Percentiles rank a stretch among this genome's conserved stretches.
Evolutionary conservation across 2,329 filamentous ascomycete species (phyloP).

Genomic region (Chrysoporthe cubensis): DNA sequence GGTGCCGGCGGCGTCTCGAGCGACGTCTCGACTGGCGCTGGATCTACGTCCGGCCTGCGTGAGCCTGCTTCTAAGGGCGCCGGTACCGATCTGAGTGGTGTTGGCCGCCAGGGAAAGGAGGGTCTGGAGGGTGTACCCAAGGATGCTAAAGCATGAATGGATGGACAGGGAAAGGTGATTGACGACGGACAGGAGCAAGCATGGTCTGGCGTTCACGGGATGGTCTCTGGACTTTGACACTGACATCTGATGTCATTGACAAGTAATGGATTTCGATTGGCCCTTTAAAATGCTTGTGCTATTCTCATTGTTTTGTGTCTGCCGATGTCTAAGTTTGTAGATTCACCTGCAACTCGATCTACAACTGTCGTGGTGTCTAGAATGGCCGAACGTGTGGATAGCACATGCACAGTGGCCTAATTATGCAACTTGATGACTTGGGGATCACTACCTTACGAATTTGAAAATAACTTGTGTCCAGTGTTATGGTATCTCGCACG

Average conservation of each 20-base stretch:
- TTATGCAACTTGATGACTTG: too few relatives aligned
- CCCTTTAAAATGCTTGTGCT: neutral
- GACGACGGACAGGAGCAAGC: slow-evolving; percentile 6
- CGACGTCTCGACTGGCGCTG: slow-evolving; percentile 55
- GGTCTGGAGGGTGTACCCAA: slow-evolving; percentile 58
- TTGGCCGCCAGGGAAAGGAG: slow-evolving; percentile 69
- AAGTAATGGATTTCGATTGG: neutral
- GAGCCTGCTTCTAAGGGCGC: slow-evolving; percentile 61
- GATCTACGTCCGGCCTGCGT: slow-evolving; percentile 56
- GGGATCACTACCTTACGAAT: too few relatives aligned
- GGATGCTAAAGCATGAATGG: slow-evolving; percentile 54
- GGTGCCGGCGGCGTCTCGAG: slow-evolving; percentile 62
- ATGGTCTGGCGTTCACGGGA: slow-evolving; percentile 14
- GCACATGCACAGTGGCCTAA: too few relatives aligned
- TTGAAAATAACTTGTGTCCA: too few relatives aligned
- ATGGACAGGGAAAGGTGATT: neutral
- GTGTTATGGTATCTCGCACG: too few relatives aligned
- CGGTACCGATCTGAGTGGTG: slow-evolving; percentile 59
- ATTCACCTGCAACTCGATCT: neutral
- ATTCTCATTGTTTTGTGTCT: neutral
- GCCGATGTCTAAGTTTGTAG: neutral
- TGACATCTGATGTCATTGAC: neutral
- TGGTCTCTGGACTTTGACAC: neutral
- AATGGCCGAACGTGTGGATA: neutral
- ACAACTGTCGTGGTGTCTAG: too few relatives aligned